Percentiles rank a stretch among this genome's conserved stretches.
These are phyloP conservation scores for Taxawa tesnikishii DNA, from an alignment of 2,329 filamentous ascomycete genomes.

Conservation along the genomic window DNA sequence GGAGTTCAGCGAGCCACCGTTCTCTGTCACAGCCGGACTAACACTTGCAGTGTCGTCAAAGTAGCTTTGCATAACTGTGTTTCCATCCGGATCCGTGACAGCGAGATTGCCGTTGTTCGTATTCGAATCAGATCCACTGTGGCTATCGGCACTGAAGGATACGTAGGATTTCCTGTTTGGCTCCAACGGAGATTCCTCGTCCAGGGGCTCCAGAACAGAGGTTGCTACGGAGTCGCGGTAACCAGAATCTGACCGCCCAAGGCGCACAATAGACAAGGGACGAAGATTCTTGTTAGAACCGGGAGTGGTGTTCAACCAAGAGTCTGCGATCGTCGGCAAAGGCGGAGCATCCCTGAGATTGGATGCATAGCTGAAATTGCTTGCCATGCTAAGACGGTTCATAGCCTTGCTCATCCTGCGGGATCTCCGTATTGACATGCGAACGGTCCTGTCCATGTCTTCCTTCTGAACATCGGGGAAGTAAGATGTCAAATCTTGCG, in stretches of 20 bases:
- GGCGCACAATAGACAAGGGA: slow-evolving; percentile 48
- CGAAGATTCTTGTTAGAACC: slow-evolving; percentile 35
- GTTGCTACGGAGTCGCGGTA: slow-evolving; percentile 85
- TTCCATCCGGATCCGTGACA: slow-evolving; percentile 66
- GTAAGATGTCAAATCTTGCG: slow-evolving; percentile 89
- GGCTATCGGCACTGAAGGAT: slow-evolving; percentile 64
- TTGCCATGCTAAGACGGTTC: slow-evolving; percentile 84
- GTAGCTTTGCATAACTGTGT: slow-evolving; percentile 61
- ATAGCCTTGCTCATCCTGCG: slow-evolving; percentile 85
- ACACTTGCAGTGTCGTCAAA: slow-evolving; percentile 71
- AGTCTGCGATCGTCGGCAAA: slow-evolving; percentile 89
- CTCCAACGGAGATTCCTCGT: slow-evolving; percentile 79
- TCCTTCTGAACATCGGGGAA: slow-evolving; percentile 92
- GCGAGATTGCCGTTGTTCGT: slow-evolving; percentile 56
- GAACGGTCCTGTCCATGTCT: slow-evolving; percentile 90
- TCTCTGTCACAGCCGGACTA: slow-evolving; percentile 43
- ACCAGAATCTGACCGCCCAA: slow-evolving; percentile 43
- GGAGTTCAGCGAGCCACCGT: slow-evolving; percentile 61
- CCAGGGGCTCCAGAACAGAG: slow-evolving; percentile 76
- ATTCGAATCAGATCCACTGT: slow-evolving; percentile 50
- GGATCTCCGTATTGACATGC: slow-evolving; percentile 81
- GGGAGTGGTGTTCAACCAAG: slow-evolving; percentile 57
- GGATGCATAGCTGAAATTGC: slow-evolving; percentile 84
- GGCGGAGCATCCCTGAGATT: slow-evolving; percentile 88
- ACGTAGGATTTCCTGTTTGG: slow-evolving; percentile 92